Evolutionary conservation across 2,329 filamentous ascomycete species (phyloP).

Genomic region (Pezicula radicicola): DNA sequence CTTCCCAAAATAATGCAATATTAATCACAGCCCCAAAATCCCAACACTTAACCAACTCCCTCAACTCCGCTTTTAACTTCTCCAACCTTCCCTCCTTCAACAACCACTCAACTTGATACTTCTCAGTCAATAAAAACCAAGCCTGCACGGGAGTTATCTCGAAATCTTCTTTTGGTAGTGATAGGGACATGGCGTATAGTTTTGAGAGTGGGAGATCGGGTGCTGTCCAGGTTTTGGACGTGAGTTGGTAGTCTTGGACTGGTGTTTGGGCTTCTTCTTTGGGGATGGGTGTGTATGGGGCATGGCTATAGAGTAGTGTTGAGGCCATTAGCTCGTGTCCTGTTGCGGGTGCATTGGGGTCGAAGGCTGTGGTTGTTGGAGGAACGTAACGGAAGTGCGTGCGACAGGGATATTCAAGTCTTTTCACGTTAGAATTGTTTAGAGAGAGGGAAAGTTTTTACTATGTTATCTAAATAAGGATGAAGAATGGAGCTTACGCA

Average conservation of each 20-base stretch:
- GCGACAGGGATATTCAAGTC: slow-evolving; percentile 23
- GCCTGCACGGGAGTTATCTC: slow-evolving; percentile 29
- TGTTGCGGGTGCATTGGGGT: slow-evolving; percentile 7
- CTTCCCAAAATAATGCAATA: slow-evolving; percentile 20
- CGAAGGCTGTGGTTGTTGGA: slow-evolving; percentile 4
- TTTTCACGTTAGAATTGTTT: background rate
- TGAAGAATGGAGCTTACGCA: slow-evolving; percentile 14
- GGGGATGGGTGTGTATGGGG: slow-evolving; percentile 4
- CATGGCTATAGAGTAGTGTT: slow-evolving; percentile 17
- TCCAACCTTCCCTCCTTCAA: slow-evolving; percentile 9
- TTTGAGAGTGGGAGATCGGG: slow-evolving; percentile 7
- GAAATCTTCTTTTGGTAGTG: slow-evolving; percentile 17
- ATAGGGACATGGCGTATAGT: slow-evolving; percentile 15
- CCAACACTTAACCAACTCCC: slow-evolving; percentile 18
- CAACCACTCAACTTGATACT: slow-evolving; percentile 10
- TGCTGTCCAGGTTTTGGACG: slow-evolving; percentile 5
- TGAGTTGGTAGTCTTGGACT: background rate
- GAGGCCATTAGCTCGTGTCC: slow-evolving; percentile 26
- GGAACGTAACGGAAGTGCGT: slow-evolving; percentile 15
- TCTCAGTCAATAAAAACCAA: slow-evolving; percentile 21
- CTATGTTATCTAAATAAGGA: background rate
- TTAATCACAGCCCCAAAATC: slow-evolving; percentile 25
- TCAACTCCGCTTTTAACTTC: slow-evolving; percentile 16
- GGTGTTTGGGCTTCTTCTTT: background rate
- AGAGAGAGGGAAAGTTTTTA: background rate